These are phyloP conservation scores for Novymonas esmeraldas DNA, from an alignment of 208 protist species.

Conservation along the genomic window DNA sequence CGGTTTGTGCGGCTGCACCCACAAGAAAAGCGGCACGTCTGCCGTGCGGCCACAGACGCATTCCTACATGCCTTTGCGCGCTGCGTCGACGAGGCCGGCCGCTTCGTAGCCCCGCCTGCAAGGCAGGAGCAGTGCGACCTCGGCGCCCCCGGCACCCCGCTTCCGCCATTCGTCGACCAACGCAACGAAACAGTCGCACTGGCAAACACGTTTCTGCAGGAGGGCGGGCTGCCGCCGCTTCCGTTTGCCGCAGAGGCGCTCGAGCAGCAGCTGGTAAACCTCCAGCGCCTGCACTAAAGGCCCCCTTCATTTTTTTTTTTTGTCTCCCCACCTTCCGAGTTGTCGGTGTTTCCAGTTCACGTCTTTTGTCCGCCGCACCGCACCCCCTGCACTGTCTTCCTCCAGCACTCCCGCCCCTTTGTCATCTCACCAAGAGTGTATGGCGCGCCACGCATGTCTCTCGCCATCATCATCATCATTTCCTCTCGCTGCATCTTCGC, in stretches of 20 bases:
- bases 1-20: conserved; percentile 32
- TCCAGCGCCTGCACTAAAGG: conserved; percentile 67
- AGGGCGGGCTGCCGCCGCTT: conserved; percentile 35
- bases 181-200: neutral
- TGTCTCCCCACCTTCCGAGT: neutral
- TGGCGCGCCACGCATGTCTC: neutral
- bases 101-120: conserved; percentile 3
- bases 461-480: conserved; percentile 1
- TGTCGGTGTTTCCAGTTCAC: no score
- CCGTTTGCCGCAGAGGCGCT: conserved; percentile 36
- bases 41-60: conserved; percentile 7
- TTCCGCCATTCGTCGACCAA: conserved; percentile 13
- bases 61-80: conserved; percentile 1
- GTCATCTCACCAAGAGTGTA: neutral
- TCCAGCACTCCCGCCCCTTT: no score
- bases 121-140: conserved; percentile 20
- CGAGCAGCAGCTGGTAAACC: conserved; percentile 39
- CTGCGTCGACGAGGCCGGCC: conserved; percentile 6
- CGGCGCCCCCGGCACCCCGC: neutral
- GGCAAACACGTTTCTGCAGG: conserved; percentile 12
- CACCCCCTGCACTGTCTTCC: no score
- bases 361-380: neutral
- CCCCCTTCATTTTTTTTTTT: no score
- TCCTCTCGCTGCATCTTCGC: no score
- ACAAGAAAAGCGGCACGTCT: conserved; percentile 16